phyloP scores from a whole-genome alignment of 805 yeast species.

The Wickerhamomyces rabaulensis region DNA sequence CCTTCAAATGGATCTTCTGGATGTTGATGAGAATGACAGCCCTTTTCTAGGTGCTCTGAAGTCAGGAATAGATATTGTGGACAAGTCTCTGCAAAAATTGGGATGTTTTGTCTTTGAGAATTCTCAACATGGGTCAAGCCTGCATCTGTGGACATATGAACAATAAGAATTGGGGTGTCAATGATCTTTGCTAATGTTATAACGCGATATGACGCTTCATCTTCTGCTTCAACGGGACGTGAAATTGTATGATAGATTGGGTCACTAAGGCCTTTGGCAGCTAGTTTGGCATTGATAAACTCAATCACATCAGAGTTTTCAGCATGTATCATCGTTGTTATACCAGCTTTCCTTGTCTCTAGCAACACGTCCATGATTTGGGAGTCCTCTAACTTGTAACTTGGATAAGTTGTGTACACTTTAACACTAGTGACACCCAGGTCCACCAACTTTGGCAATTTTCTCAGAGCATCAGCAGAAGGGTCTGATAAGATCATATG shows the following conservation, averaged over 20 bases:
- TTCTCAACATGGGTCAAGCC: constrained; percentile 36
- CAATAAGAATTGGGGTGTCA: constrained; percentile 41
- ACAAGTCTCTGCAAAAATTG: constrained; percentile 46
- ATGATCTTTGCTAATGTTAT: constrained; percentile 37
- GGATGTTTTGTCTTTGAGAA: constrained; percentile 36
- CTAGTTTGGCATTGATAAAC: constrained; percentile 35
- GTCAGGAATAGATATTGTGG: constrained; percentile 44
- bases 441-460: constrained; percentile 29
- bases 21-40: constrained; percentile 22
- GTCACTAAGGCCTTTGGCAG: constrained; percentile 31
- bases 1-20: constrained; percentile 36
- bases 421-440: constrained; percentile 19
- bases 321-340: constrained; percentile 49
- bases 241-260: constrained; percentile 43
- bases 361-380: constrained; percentile 34
- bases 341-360: constrained; percentile 34
- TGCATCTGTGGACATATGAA: constrained; percentile 41
- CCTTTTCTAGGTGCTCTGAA: constrained; percentile 30
- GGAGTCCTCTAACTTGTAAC: constrained; percentile 34
- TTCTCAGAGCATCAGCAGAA: constrained; percentile 24
- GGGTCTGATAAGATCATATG: constrained; percentile 40
- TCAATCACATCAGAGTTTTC: constrained; percentile 43
- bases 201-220: constrained; percentile 45
- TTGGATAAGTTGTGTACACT: constrained; percentile 42
- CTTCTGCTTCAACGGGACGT: constrained; percentile 41